These are phyloP conservation scores for Platanthera zijinensis DNA, from an alignment of 106 monocot genomes.

Conservation along the genomic window DNA sequence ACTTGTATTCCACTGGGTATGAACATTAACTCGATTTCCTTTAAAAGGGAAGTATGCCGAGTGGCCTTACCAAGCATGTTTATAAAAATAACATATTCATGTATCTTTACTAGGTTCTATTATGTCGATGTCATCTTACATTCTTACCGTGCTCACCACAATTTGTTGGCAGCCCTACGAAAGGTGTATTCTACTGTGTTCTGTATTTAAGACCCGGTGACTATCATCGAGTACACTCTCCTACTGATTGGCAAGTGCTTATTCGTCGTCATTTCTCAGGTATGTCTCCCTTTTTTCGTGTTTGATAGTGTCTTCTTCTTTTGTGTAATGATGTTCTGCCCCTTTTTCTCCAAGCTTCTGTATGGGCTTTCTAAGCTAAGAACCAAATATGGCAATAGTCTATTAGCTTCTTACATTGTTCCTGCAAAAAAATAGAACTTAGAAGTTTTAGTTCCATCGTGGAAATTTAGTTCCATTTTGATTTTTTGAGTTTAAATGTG, in stretches of 20 bases:
- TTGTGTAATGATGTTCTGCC: not conserved
- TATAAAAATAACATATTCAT: not conserved
- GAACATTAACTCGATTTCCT: not conserved
- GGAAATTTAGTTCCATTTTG: too few relatives aligned
- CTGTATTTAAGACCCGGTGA: conserved; percentile 82
- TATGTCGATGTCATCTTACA: not conserved
- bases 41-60: not conserved
- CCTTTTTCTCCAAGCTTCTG: not conserved
- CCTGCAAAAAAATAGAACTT: not conserved
- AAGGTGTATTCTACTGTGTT: conserved; percentile 87
- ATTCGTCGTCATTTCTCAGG: conserved; percentile 85
- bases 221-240: conserved; percentile 89
- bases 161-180: conserved; percentile 54
- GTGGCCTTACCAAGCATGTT: not conserved
- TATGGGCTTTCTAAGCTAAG: not conserved
- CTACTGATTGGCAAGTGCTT: conserved; percentile 80
- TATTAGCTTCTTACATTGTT: not conserved
- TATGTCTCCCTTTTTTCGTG: conserved; percentile 10
- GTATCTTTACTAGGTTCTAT: not conserved
- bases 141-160: not conserved
- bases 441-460: too few relatives aligned
- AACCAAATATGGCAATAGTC: not conserved
- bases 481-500: too few relatives aligned
- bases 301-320: not conserved
- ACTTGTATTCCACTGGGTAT: not conserved